Conservation (phyloP, 1,139 yeast genomes). For the Suhomyces chickasaworum region DNA sequence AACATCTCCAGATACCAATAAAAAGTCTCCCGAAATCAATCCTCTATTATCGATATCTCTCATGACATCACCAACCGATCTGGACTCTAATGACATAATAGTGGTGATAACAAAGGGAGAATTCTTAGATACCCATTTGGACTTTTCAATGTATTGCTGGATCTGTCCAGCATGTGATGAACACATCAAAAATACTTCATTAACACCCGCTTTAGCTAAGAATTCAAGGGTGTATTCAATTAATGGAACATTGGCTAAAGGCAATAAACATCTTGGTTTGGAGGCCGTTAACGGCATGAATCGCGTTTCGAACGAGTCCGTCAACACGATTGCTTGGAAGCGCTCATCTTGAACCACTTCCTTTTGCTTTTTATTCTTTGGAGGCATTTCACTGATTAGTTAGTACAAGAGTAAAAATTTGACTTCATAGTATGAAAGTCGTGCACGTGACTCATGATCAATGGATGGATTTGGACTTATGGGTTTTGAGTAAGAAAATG, state of each 20-base stretch:
- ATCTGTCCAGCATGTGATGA: conserved; percentile 89
- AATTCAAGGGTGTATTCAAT: conserved; percentile 94
- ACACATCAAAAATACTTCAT: conserved; percentile 87
- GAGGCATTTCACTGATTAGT: conserved; percentile 35
- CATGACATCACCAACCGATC: conserved; percentile 97
- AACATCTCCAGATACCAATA: conserved; percentile 90
- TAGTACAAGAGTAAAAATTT: conserved; percentile 5
- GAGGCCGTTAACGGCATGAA: conserved; percentile 89
- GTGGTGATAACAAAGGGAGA: conserved; percentile 81
- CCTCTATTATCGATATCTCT: conserved; percentile 92
- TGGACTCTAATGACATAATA: conserved; percentile 81
- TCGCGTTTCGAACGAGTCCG: conserved; percentile 89
- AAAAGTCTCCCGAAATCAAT: conserved; percentile 82
- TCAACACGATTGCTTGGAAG: conserved; percentile 89
- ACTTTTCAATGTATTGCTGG: conserved; percentile 75
- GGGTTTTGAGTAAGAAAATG: not conserved
- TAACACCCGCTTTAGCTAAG: conserved; percentile 85
- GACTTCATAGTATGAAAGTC: not conserved
- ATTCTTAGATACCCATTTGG: conserved; percentile 74
- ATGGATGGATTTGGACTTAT: not conserved
- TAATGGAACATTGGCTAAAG: conserved; percentile 89
- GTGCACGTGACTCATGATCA: conserved; percentile 9
- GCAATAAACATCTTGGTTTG: conserved; percentile 85
- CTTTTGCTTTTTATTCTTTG: conserved; percentile 53
- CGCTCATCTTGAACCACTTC: conserved; percentile 69